Evolutionary conservation across 768 basidiomycete species (phyloP), one percentile per base, ranked within the genome.

Genomic region (Lepiota subincarnata): DNA sequence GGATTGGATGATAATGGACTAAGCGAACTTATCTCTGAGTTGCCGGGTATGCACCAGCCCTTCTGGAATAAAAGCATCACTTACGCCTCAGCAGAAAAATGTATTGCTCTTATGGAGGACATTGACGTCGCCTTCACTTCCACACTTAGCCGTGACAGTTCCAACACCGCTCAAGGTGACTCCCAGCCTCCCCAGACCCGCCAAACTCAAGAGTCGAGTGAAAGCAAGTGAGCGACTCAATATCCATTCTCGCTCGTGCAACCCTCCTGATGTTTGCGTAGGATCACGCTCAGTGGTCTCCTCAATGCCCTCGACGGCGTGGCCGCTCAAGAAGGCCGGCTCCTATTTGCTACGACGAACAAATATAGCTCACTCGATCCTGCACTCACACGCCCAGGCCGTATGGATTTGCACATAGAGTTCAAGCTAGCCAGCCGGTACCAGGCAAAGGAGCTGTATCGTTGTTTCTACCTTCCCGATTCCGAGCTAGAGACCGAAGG

Each of bases 51-150:
- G 66, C 37, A 20, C 19, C 38, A 13, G 43, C 3, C 5, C 24
- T 35, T 8, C 8, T 39, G 7, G 52, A 58, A 3, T 47, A 1
- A 37, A 52, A 8, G 35, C 53, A 16, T 13, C 57, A 14, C 34
- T 39, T 39, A 51, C 37, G 45, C 57, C 34, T 14, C 16, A 6
- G 28, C 34, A 74, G 74, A 82, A 53, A 74, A 75, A 58, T 89
- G 84, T 60, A 85, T 92, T 51, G 81, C 84, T 4, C 73, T 92
- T 34, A 89, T 92, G 81, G 89, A 92, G 65, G 90, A 92, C 63
- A 85, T 92, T 50, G 90, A 92, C 59, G 87, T 84, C 2, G 89
- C 87, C 2, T 87, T 91, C 68, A 70, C 70, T 31, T 68, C 71
- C 46, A 66, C 62, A 19, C 49, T 79, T 16, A 78, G 72, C 54